phyloP scores from a whole-genome alignment of 305 asterid species.

The Fraxinus albicans region DNA sequence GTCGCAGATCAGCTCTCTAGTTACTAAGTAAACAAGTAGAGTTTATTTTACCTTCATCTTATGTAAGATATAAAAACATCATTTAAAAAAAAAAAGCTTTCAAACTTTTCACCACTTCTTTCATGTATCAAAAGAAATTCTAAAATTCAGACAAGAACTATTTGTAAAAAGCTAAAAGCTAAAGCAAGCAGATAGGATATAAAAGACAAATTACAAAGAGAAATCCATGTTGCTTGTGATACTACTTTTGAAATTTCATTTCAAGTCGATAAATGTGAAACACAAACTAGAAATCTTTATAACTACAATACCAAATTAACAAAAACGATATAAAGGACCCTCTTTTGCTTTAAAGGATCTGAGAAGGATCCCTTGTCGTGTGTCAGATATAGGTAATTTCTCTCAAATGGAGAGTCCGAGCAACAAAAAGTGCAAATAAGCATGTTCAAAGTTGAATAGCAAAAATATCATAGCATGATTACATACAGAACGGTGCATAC shows the following conservation, averaged over 20 bases:
- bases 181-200: constrained; percentile 6
- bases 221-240: too few species aligned
- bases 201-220: neutral
- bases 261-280: too few species aligned
- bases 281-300: too few species aligned
- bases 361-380: too few species aligned
- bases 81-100: neutral
- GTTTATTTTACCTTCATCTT: neutral
- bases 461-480: neutral
- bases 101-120: neutral
- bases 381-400: too few species aligned
- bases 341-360: too few species aligned
- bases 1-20: constrained; percentile 9
- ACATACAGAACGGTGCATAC: neutral
- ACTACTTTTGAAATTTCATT: too few species aligned
- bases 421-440: neutral
- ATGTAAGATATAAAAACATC: neutral
- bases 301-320: too few species aligned
- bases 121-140: constrained; percentile 4
- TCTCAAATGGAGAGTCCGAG: neutral
- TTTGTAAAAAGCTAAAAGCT: constrained; percentile 7
- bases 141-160: neutral
- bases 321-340: too few species aligned
- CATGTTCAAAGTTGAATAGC: neutral
- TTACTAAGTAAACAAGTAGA: neutral